phyloP scores from a whole-genome alignment of 1,284 basidiomycete genomes.

The Rhodotorula sp. region DNA sequence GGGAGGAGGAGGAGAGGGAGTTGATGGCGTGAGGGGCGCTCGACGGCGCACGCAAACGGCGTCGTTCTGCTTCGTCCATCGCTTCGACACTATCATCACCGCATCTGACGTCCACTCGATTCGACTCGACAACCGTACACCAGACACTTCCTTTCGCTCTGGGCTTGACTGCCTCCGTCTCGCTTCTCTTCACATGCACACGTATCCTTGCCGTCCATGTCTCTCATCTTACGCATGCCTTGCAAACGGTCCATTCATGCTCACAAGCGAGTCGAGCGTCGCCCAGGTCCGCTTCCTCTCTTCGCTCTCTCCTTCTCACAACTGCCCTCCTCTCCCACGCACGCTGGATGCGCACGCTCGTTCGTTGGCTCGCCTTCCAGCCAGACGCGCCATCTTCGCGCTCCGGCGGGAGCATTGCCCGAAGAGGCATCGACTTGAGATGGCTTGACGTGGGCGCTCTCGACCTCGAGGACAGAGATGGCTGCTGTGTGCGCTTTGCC shows the following conservation, averaged over 20 bases:
- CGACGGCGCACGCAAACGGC: too few species aligned
- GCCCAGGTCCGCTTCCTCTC: too few species aligned
- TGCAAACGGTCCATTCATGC: neutral
- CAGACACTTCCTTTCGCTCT: neutral
- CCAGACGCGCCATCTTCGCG: neutral
- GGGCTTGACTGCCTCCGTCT: neutral
- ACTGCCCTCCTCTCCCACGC: neutral
- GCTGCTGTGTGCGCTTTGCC: neutral
- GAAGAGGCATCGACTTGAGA: too few species aligned
- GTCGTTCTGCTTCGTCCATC: neutral
- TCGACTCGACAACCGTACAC: too few species aligned
- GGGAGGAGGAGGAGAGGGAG: slow-evolving; percentile 35
- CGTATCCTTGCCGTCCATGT: neutral
- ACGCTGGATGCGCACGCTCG: neutral
- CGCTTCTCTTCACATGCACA: neutral
- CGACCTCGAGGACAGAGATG: too few species aligned
- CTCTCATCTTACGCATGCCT: neutral
- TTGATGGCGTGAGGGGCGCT: slow-evolving; percentile 20
- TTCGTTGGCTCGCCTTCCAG: neutral
- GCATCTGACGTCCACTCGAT: too few species aligned
- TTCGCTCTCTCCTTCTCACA: neutral
- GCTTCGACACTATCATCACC: neutral
- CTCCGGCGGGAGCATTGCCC: neutral
- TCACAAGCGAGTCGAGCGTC: too few species aligned
- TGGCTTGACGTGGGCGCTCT: too few species aligned